A percentile compares a stretch with the other conserved stretches of the same genome.
Evolutionary conservation across 2,329 filamentous ascomycete species (phyloP).

Genomic region (Fusarium chlamydosporum): DNA sequence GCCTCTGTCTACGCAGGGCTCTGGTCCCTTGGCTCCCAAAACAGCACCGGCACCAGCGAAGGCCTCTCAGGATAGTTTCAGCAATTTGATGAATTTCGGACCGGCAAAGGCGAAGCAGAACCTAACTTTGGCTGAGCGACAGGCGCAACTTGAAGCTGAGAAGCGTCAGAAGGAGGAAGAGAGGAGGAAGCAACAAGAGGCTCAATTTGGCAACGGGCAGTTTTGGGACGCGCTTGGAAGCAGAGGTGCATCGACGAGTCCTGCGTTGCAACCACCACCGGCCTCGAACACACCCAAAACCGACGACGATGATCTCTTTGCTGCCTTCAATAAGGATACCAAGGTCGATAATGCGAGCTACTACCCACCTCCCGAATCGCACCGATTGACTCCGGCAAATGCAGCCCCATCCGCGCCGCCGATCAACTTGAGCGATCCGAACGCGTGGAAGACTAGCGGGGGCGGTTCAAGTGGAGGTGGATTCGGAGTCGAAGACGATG

Average conservation of each 20-base stretch:
- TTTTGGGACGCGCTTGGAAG: slow-evolving; percentile 82
- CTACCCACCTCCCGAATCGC: slow-evolving; percentile 65
- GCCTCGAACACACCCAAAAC: slow-evolving; percentile 36
- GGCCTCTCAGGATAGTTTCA: slow-evolving; percentile 79
- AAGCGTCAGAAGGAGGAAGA: slow-evolving; percentile 82
- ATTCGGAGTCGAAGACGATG: slow-evolving; percentile 79
- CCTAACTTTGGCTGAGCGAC: slow-evolving; percentile 83
- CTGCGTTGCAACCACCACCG: slow-evolving; percentile 46
- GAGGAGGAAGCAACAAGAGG: slow-evolving; percentile 77
- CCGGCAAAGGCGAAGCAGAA: slow-evolving; percentile 74
- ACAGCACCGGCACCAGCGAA: slow-evolving; percentile 61
- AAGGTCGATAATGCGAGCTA: slow-evolving; percentile 76
- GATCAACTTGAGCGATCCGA: slow-evolving; percentile 68
- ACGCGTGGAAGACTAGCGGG: slow-evolving; percentile 62
- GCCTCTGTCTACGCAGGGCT: slow-evolving; percentile 66
- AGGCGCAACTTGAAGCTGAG: slow-evolving; percentile 74
- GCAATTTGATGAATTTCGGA: slow-evolving; percentile 76
- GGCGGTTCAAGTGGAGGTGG: slow-evolving; percentile 52
- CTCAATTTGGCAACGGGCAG: slow-evolving; percentile 81
- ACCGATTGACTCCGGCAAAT: slow-evolving; percentile 62
- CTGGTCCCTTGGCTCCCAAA: slow-evolving; percentile 61
- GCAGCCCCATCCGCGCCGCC: slow-evolving; percentile 50
- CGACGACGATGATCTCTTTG: slow-evolving; percentile 75
- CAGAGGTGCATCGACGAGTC: slow-evolving; percentile 60
- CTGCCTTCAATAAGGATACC: slow-evolving; percentile 75